Percentiles rank a stretch among this genome's conserved stretches.
Evolutionary conservation across 2,329 filamentous ascomycete species (phyloP).

Genomic region (Alternaria arborescens): DNA sequence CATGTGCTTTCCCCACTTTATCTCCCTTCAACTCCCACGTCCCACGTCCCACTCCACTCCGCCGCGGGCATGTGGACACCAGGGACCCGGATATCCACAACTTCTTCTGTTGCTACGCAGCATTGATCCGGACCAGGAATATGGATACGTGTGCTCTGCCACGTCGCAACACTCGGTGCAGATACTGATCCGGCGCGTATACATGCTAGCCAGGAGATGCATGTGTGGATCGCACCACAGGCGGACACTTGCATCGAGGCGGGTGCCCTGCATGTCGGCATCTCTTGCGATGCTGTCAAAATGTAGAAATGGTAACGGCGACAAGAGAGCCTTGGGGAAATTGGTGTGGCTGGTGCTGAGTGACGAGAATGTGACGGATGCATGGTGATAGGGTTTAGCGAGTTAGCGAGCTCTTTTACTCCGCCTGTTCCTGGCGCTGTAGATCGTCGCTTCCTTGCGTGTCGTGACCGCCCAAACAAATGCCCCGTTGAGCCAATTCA

Average conservation of each 20-base stretch:
- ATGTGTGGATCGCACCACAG: constrained; percentile 7
- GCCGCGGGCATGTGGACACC: background rate
- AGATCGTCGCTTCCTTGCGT: constrained; percentile 22
- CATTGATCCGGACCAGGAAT: constrained; percentile 7
- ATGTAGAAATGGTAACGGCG: background rate
- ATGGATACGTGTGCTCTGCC: constrained; percentile 9
- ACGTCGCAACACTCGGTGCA: constrained; percentile 13
- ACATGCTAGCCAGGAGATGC: constrained; percentile 5
- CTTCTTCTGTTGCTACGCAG: constrained; percentile 1
- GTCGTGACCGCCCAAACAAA: constrained; percentile 23
- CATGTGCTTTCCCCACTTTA: background rate
- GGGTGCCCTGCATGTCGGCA: background rate
- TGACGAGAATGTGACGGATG: constrained; percentile 23
- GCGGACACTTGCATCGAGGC: constrained; percentile 15
- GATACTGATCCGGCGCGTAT: constrained; percentile 6
- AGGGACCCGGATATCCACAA: background rate
- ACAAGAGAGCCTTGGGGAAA: constrained; percentile 1
- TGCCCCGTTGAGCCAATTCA: constrained; percentile 14
- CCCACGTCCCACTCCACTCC: background rate
- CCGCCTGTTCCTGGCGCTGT: constrained; percentile 26
- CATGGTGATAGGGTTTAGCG: constrained; percentile 21
- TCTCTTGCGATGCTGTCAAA: background rate
- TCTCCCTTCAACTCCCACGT: background rate
- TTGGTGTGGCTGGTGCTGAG: background rate
- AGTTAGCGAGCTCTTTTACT: constrained; percentile 2